These are phyloP conservation scores for Serpula lacrymans DNA, from an alignment of 768 basidiomycete species.

Conservation along the genomic window DNA sequence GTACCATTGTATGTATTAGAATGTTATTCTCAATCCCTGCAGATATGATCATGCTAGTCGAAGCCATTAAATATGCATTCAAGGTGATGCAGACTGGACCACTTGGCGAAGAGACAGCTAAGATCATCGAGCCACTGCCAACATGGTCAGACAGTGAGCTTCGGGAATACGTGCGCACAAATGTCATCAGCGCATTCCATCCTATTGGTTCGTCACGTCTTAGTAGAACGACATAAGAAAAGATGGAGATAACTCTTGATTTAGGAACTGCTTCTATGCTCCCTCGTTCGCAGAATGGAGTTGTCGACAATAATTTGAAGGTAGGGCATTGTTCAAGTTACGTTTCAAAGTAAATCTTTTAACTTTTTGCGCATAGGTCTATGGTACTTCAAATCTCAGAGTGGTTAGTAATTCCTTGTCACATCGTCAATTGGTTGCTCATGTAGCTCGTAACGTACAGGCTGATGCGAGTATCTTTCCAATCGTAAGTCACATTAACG, in stretches of 20 bases:
- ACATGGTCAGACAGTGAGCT: slow-evolving; percentile 13
- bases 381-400: slow-evolving; percentile 13
- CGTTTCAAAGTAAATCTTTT: not conserved
- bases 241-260: not conserved
- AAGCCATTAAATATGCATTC: slow-evolving; percentile 10
- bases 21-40: not conserved
- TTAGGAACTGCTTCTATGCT: slow-evolving; percentile 16
- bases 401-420: slow-evolving; percentile 7
- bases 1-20: not conserved
- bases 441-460: slow-evolving; percentile 5
- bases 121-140: slow-evolving; percentile 13
- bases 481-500: too few relatives aligned
- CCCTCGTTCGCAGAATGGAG: slow-evolving; percentile 12
- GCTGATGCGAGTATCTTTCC: slow-evolving; percentile 16
- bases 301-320: slow-evolving; percentile 14
- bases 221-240: not conserved
- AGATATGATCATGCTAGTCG: slow-evolving; percentile 16
- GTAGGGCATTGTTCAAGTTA: not conserved
- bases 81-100: slow-evolving; percentile 13
- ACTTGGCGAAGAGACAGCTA: slow-evolving; percentile 9
- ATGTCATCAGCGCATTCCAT: slow-evolving; percentile 7
- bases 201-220: slow-evolving; percentile 7
- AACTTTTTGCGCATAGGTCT: slow-evolving; percentile 3
- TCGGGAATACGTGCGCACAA: slow-evolving; percentile 10
- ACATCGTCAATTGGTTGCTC: not conserved